A percentile compares a stretch with the other conserved stretches of the same genome.
Evolutionary conservation across 2,329 filamentous ascomycete genomes (phyloP).

Genomic region (Cylindrodendrum hubeiense): DNA sequence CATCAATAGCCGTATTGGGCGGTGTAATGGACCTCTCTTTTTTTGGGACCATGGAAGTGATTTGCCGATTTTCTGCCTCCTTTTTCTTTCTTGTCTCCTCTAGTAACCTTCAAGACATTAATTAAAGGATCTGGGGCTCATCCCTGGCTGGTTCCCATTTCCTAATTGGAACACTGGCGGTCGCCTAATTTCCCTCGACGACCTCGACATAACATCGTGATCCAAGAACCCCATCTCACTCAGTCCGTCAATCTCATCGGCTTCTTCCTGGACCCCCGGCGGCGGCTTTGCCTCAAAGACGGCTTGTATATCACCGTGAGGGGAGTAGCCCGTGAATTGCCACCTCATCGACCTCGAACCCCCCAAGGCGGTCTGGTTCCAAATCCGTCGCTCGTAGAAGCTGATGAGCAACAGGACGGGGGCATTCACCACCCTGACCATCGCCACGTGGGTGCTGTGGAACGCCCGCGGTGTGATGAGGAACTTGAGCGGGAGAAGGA

Average conservation of each 20-base stretch:
- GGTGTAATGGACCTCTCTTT: too few species aligned
- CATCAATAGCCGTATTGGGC: too few species aligned
- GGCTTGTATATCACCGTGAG: slow-evolving; percentile 54
- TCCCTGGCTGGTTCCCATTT: background rate
- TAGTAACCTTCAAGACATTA: background rate
- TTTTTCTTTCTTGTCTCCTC: too few species aligned
- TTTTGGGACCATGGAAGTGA: too few species aligned
- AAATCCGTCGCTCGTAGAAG: slow-evolving; percentile 69
- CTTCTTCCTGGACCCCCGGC: slow-evolving; percentile 7
- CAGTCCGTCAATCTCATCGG: slow-evolving; percentile 21
- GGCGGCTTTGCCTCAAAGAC: background rate
- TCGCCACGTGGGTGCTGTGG: slow-evolving; percentile 76
- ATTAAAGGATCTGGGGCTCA: background rate
- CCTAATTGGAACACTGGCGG: slow-evolving; percentile 8
- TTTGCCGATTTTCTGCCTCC: too few species aligned
- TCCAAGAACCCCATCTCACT: slow-evolving; percentile 30
- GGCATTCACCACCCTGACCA: slow-evolving; percentile 71
- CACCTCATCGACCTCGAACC: slow-evolving; percentile 41
- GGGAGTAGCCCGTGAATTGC: slow-evolving; percentile 60
- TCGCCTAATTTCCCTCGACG: slow-evolving; percentile 16
- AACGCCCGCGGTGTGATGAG: slow-evolving; percentile 71
- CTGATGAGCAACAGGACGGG: slow-evolving; percentile 71
- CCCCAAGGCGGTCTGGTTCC: slow-evolving; percentile 6
- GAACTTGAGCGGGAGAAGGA: slow-evolving; percentile 74
- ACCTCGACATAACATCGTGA: slow-evolving; percentile 17